Percentiles rank a stretch among this genome's conserved stretches.
Evolutionary conservation across 306 rosid species (phyloP).

Genomic region (Cucurbita argyrosperma): DNA sequence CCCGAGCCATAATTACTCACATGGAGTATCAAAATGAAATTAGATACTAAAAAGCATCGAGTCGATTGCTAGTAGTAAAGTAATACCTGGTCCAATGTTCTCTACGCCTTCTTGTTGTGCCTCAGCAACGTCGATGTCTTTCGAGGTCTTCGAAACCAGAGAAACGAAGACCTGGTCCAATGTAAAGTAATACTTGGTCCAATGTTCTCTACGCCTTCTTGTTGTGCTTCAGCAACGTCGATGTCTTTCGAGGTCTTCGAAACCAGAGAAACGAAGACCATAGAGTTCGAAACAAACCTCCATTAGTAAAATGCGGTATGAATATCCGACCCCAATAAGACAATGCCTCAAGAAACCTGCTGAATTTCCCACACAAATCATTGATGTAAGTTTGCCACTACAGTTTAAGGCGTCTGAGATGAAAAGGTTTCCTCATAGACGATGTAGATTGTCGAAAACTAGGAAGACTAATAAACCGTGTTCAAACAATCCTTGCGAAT

Average conservation of each 20-base stretch:
- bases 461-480: neutral
- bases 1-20: neutral
- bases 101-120: neutral
- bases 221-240: slow-evolving; percentile 2
- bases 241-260: slow-evolving; percentile 17
- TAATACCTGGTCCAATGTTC: slow-evolving; percentile 15
- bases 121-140: slow-evolving; percentile 6
- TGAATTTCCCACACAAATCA: neutral
- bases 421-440: neutral
- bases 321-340: slow-evolving; percentile 59
- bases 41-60: neutral
- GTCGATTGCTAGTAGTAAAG: neutral
- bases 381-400: neutral
- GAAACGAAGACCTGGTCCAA: slow-evolving; percentile 21
- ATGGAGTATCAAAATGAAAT: neutral
- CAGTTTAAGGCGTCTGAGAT: neutral
- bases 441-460: neutral
- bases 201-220: neutral
- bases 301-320: slow-evolving; percentile 68
- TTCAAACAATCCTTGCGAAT: neutral
- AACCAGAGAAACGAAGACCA: slow-evolving; percentile 26
- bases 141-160: slow-evolving; percentile 22
- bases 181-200: slow-evolving; percentile 17
- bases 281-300: slow-evolving; percentile 19
- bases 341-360: neutral